Percentiles rank a stretch among this genome's conserved stretches.
These are phyloP conservation scores for Aspergillus fumigatus DNA, from an alignment of 2,329 filamentous ascomycete genomes.

Conservation along the genomic window DNA sequence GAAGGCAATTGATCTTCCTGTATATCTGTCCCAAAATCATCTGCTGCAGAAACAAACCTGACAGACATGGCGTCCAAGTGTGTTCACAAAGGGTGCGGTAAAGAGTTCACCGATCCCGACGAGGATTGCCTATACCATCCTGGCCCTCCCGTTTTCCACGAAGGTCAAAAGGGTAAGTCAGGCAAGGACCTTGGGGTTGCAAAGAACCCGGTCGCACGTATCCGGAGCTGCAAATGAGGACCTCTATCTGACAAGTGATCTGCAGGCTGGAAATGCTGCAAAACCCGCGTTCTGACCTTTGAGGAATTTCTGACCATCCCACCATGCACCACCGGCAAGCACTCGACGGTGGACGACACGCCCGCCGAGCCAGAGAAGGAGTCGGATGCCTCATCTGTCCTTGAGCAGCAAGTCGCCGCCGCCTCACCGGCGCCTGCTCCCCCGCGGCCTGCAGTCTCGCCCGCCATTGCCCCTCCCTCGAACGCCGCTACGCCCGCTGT, in stretches of 20 bases:
- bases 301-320: conserved; percentile 94
- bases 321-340: conserved; percentile 88
- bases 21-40: neutral
- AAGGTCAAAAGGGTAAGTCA: conserved; percentile 88
- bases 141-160: conserved; percentile 90
- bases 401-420: conserved; percentile 17
- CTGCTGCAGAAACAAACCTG: neutral
- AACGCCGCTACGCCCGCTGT: conserved; percentile 31
- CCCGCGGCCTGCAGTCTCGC: conserved; percentile 20
- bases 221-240: neutral
- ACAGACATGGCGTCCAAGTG: conserved; percentile 61
- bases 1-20: conserved; percentile 1
- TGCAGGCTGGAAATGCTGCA: conserved; percentile 97
- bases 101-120: conserved; percentile 73
- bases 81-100: conserved; percentile 93
- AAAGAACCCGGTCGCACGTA: conserved; percentile 2
- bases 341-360: conserved; percentile 79
- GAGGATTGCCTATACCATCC: conserved; percentile 91
- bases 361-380: conserved; percentile 46
- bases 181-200: conserved; percentile 24
- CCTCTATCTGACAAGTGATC: conserved; percentile 5
- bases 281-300: conserved; percentile 91
- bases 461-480: conserved; percentile 28
- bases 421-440: conserved; percentile 12
- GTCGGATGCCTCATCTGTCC: conserved; percentile 9